phyloP scores from a whole-genome alignment of 2,329 filamentous ascomycete species.

The Penicillium sp. region DNA sequence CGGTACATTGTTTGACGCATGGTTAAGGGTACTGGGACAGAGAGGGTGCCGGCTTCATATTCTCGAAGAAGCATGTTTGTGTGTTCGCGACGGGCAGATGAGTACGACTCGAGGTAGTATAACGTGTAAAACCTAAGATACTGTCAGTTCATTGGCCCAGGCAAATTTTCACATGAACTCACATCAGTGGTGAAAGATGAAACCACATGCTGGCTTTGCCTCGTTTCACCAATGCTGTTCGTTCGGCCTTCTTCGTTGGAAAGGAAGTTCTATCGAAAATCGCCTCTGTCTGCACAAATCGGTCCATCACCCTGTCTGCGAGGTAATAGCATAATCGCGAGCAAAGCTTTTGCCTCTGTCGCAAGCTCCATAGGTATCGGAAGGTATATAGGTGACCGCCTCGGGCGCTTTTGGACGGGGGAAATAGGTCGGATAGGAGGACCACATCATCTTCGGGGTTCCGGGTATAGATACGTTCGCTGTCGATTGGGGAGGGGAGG shows the following conservation, averaged over 20 bases:
- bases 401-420: constrained; percentile 36
- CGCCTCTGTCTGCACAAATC: constrained; percentile 36
- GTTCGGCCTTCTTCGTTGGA: constrained; percentile 32
- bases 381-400: constrained; percentile 44
- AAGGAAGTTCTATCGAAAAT: constrained; percentile 34
- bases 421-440: constrained; percentile 45
- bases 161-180: constrained; percentile 8
- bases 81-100: constrained; percentile 38
- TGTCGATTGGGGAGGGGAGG: constrained; percentile 40
- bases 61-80: constrained; percentile 39
- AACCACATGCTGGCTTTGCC: constrained; percentile 38
- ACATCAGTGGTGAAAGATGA: constrained; percentile 45
- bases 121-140: constrained; percentile 40
- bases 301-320: constrained; percentile 43
- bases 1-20: constrained; percentile 39
- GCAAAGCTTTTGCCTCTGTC: constrained; percentile 40
- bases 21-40: constrained; percentile 37
- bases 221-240: constrained; percentile 34
- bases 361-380: constrained; percentile 40
- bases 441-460: constrained; percentile 46
- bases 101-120: constrained; percentile 45
- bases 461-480: constrained; percentile 39
- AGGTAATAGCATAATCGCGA: constrained; percentile 42
- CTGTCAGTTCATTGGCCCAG: not conserved
- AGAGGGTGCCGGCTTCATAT: constrained; percentile 39